Base-by-base conservation (phyloP, 768 basidiomycete genomes). In the Ramaria rubella region DNA sequence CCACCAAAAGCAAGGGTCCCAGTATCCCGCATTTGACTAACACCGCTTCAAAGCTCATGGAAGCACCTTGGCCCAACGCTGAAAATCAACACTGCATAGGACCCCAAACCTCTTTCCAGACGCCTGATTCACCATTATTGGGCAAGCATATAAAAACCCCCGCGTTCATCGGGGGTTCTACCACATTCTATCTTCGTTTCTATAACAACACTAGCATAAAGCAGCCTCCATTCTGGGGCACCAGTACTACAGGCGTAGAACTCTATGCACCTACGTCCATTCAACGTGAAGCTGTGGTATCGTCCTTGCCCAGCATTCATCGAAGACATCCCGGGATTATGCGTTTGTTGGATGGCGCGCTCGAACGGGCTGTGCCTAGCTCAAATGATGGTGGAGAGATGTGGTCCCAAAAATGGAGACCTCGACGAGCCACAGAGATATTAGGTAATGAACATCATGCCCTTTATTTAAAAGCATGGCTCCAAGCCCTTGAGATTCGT, bases 321-420 rank as follows among this genome's bases (percentile, higher is more conserved):
- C 55, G 62, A 51, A 58, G 67, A 33, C 76, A 85, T 68, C 81
- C 85, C 58, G 80, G 75, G 6, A 79, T 85, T 61, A 62, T 72
- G 40, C 77, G 71, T 29, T 60, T 79, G 40, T 60, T 70, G 34
- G 59, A 60, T 9, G 36, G 38, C n/a, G 55, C 60, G 38, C 62
- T 60, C 19, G 44, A 43, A 19, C 19, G 5, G 48, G 51, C 59
- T 27, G 38, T 7, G 23, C 46, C 42, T 23, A 24, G 29, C 8
- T 63, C 68, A 23, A 62, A 72, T 38, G 72, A 76, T 36, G 76
- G 81, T 33, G 21, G 44, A 19, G 43, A 48, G 38, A 68, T 79
- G 12, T 94, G 92, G 90, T 70, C 77, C 19, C 81, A 85, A 45
- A 85, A 80, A 62, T 94, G 87, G 80, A 81, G 80, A 19, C 93